Evolutionary conservation across 306 rosid genomes (phyloP), one percentile per base, ranked within the genome.

Genomic region (Cucumis hystrix): DNA sequence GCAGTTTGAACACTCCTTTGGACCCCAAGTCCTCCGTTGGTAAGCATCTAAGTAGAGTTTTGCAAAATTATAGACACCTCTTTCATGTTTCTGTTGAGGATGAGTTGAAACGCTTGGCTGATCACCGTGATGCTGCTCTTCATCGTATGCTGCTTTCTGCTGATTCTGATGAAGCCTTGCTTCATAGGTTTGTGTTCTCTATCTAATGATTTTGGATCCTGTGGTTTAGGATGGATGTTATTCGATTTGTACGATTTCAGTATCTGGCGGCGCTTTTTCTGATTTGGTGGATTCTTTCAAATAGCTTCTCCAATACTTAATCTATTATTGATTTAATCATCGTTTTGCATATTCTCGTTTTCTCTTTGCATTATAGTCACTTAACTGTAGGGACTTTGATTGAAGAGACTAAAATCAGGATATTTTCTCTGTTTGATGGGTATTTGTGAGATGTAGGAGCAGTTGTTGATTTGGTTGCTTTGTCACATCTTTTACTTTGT

Each of bases 51-150:
- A 79, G 84, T 52, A 64, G 88, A 5, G 98, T 96, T 4, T 52
- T 96, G 79, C 99, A 89, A 83, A 92, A 96, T 63, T 96, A 92
- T n/a, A 87, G 89, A 17, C 92, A 85, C 80, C 68, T 96, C 81
- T 96, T 96, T 65, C 92, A 89, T 61, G 84, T 89, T 35, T 87
- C 97, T 0, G 98, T 87, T 10, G 85, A 81, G 13, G 91, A 96
- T 52, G 93, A 92, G 80, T 83, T 96, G 10, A 88, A 87, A 68
- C 87, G 82, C 58, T 79, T 96, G 87, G 85, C 89, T 6, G 87
- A 89, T 81, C 92, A 90, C 39, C 93, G 96, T 21, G 88, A 86
- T 67, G 89, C 77, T 0, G 97, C 98, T 0, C 66, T 76, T 56
- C 55, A 84, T 78, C 98, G 97, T 30, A 81, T 85, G 96, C 7